Conservation (phyloP, 2,329 filamentous ascomycete genomes). For the Aspergillus transmontanensis region DNA sequence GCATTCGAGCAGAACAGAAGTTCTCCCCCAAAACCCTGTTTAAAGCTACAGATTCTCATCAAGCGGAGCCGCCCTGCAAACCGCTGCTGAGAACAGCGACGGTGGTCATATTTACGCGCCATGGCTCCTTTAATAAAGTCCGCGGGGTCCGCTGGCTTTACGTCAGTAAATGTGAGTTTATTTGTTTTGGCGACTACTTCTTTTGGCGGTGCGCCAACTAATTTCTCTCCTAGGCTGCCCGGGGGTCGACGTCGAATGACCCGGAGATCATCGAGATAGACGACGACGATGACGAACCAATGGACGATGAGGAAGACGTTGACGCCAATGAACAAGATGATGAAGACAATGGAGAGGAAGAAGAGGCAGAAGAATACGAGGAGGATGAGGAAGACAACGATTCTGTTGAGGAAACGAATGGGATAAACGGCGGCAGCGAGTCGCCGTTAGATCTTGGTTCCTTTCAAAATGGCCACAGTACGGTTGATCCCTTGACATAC, state of each 20-base stretch:
- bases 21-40: conserved; percentile 27
- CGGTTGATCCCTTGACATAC: not conserved
- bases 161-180: conserved; percentile 29
- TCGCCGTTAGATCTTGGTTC: conserved; percentile 22
- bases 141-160: conserved; percentile 31
- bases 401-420: conserved; percentile 30
- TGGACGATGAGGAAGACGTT: conserved; percentile 34
- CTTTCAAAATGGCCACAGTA: conserved; percentile 23
- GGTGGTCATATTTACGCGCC: not conserved
- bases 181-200: conserved; percentile 11
- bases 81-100: not conserved
- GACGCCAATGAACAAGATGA: conserved; percentile 32
- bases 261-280: conserved; percentile 45
- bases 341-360: conserved; percentile 30
- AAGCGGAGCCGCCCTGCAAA: not conserved
- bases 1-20: conserved; percentile 19
- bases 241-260: conserved; percentile 26
- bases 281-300: conserved; percentile 35
- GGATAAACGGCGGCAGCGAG: conserved; percentile 31
- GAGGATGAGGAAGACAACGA: conserved; percentile 30
- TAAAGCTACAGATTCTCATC: conserved; percentile 4
- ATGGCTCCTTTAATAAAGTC: conserved; percentile 46
- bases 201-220: conserved; percentile 13
- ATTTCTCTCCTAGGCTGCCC: conserved; percentile 20
- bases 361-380: conserved; percentile 32